Evolutionary conservation across 1,284 basidiomycete genomes (phyloP).

Genomic region (Rhodotorula sp.): DNA sequence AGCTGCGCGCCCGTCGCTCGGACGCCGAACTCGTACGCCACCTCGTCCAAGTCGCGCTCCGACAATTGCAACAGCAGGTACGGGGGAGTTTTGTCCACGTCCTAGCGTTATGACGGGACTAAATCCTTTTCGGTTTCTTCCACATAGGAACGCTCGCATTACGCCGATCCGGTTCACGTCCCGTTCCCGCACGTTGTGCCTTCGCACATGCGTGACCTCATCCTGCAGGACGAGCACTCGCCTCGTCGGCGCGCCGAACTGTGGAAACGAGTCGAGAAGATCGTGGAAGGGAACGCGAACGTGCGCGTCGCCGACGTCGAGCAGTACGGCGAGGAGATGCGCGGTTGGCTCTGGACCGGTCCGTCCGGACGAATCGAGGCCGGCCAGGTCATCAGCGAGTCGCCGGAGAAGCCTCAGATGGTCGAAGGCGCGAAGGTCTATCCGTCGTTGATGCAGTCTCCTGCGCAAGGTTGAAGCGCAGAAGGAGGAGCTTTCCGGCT

Average conservation of each 20-base stretch:
- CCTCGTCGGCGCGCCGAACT: constrained; percentile 65
- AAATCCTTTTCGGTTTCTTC: not conserved
- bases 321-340: constrained; percentile 67
- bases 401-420: constrained; percentile 3
- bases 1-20: constrained; percentile 1
- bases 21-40: constrained; percentile 14
- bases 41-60: constrained; percentile 24
- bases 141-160: constrained; percentile 68
- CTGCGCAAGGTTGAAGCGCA: not conserved
- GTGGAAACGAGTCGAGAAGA: constrained; percentile 81
- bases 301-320: constrained; percentile 86
- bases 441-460: not conserved
- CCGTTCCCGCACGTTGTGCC: constrained; percentile 81
- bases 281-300: constrained; percentile 93
- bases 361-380: constrained; percentile 5
- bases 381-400: not conserved
- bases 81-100: not conserved
- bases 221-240: constrained; percentile 79
- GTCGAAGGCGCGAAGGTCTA: constrained; percentile 1
- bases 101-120: not conserved
- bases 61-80: constrained; percentile 34
- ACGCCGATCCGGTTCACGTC: constrained; percentile 75
- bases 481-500: not conserved
- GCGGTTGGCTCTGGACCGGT: constrained; percentile 58
- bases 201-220: constrained; percentile 83